Evolutionary conservation across 805 yeast species (phyloP), one percentile per base, ranked within the genome.

Genomic region (Blastobotrys attinorum): DNA sequence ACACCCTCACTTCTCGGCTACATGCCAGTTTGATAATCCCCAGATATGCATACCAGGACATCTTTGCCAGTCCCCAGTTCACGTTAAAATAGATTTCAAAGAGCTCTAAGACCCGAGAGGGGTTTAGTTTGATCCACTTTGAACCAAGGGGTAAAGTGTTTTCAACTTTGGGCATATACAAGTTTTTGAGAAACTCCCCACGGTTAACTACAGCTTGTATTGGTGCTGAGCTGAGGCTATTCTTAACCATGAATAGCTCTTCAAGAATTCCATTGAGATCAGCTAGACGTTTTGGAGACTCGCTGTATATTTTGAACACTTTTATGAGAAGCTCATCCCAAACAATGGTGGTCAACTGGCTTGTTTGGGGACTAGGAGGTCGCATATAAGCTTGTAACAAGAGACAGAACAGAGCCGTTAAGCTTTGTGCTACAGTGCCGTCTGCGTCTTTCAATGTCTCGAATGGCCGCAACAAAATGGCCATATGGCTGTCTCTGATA

Each of bases 1-100:
- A 45, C 11, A 43, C 37, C 17, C 47, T 43, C 23, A 51, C 46
- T 22, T 51, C 55, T 23, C 55, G 40, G 37, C 47, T 48, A 18
- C 40, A 36, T 8, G 43, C 22, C 3, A 31, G 11, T 27, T 32
- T 40, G 20, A 46, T 34, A 4, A 42, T 39, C 3, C 23, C 22
- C 29, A 46, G 13, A 31, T 32, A 42, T 13, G 31, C 35, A 6
- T 15, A 21, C 39, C 39, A 37, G 18, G 42, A 22, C 11, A 15
- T 33, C 16, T 15, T 31, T 40, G 39, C 37, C 31, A 23, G 40
- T 21, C 16, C 22, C 10, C 21, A 42, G 29, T 2, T 10, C 15
- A 3, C 42, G 44, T 42, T 44, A 42, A 32, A 3, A n/a, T 16
- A 13, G 20, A 13, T 11, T 11, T 25, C 11, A 11, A 25, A 25